Base-by-base conservation (phyloP, 352 stramenopile species). In the Globisporangium parvum region DNA sequence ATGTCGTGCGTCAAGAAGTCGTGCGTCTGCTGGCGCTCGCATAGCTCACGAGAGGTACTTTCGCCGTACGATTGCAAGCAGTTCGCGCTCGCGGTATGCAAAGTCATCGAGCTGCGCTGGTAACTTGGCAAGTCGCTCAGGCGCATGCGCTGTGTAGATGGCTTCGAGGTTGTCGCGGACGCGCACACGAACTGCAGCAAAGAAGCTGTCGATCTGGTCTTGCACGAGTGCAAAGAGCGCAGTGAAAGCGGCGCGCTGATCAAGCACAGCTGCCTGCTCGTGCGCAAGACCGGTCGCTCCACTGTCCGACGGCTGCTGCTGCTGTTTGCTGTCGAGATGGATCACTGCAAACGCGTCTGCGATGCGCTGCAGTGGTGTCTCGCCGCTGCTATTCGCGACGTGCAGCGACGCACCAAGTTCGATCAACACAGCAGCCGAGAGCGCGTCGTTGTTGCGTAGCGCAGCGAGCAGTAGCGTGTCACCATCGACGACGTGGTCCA, bases 401-500 rank as follows among this genome's bases (percentile, higher is more conserved):
- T 58, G 26, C 11, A 85, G 48, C 0, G 69, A 82, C 3, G 73
- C 73, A 0, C 67, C 60, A 0, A 47, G 44, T 17, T 67, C 44
- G 26, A 87, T 28, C 6, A 91, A 58, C 6, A 45, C 66, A n/a
- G 47, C 47, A 0, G 73, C 75, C 11, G 58, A 75, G 1, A 24
- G 20, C 0, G 71, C 61, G 33, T 87, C 71, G 33, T 71, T 41
- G 1, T 75, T 62, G 6, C 81, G 71, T 12, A 89, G 57, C 17
- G 78, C 65, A 8, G 89, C 47, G 9, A 73, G 40, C 6, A 91
- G 44, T 20, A 91, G 54, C 2, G 78, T 82, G 53, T 89, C 80
- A 8, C 77, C 78, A 17, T 66, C 35, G 2, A 75, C 51, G 4
- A 71, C 78, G 8, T 46, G 49, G 0, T 86, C 65, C 8, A 88